phyloP scores from a whole-genome alignment of 371 early-diverging fungal genomes.

The Zancudomyces culisetae region DNA sequence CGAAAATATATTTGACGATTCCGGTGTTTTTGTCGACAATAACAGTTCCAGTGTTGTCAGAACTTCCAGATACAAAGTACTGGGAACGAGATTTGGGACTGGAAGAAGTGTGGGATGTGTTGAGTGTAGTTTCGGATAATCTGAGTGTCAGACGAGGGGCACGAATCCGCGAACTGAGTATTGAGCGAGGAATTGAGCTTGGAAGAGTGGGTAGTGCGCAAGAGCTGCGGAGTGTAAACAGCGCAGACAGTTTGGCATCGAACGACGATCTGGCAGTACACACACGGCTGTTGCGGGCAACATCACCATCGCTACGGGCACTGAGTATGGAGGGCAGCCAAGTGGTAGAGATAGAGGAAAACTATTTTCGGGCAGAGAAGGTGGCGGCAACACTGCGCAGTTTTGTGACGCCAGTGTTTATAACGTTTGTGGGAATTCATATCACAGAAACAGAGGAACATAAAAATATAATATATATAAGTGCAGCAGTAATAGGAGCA shows the following conservation, averaged over 20 bases:
- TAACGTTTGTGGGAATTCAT: not conserved
- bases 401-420: not conserved
- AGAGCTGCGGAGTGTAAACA: not conserved
- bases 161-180: too few species aligned
- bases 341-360: not conserved
- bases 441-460: not conserved
- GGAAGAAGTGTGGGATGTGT: not conserved
- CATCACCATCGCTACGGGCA: not conserved
- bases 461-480: not conserved
- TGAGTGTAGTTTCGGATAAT: not conserved
- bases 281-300: not conserved
- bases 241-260: not conserved
- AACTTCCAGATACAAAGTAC: not conserved
- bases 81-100: not conserved
- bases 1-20: conserved; percentile 11
- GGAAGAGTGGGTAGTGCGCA: not conserved
- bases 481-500: not conserved
- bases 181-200: too few species aligned
- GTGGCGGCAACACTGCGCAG: not conserved
- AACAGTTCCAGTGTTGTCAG: conserved; percentile 21
- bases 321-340: not conserved
- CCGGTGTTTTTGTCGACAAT: conserved; percentile 19
- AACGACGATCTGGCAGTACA: not conserved
- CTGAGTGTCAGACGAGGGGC: too few species aligned
- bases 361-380: not conserved